These are phyloP conservation scores for Pittosporum tobira DNA, from an alignment of 129 eudicot genomes.

Conservation along the genomic window DNA sequence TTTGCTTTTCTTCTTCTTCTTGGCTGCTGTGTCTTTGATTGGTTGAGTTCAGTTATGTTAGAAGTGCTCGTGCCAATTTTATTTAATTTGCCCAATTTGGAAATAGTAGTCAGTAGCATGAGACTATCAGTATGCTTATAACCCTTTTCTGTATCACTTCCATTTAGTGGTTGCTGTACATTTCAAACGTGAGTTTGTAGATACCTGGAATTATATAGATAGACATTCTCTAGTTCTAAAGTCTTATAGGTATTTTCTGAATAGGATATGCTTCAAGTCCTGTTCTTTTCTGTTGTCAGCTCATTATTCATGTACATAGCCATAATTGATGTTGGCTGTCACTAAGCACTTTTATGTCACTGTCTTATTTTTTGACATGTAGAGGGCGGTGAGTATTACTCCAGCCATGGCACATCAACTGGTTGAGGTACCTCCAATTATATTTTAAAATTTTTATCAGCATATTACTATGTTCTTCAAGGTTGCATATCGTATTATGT, in stretches of 20 bases:
- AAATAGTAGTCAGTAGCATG: background rate
- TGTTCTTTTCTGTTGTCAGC: background rate
- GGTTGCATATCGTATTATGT: background rate
- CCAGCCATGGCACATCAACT: conserved; percentile 82
- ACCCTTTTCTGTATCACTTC: too few relatives aligned
- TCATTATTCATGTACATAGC: background rate
- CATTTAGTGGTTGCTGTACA: background rate
- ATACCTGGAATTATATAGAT: background rate
- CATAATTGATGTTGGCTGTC: background rate
- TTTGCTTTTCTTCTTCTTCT: background rate
- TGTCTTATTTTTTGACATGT: conserved; percentile 12
- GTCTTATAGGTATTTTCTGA: background rate
- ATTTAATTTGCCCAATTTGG: too few relatives aligned
- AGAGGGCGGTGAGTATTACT: conserved; percentile 83
- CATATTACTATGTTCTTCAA: background rate
- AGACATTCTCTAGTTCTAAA: background rate
- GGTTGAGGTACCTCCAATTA: conserved; percentile 44
- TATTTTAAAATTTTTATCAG: background rate
- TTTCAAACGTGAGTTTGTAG: background rate
- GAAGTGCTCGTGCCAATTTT: background rate
- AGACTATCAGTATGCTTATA: background rate
- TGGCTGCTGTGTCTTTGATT: background rate
- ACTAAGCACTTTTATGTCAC: background rate
- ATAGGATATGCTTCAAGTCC: background rate
- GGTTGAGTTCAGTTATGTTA: background rate